phyloP scores from a whole-genome alignment of 139 green algal genomes.

The Asterochloris erici region DNA sequence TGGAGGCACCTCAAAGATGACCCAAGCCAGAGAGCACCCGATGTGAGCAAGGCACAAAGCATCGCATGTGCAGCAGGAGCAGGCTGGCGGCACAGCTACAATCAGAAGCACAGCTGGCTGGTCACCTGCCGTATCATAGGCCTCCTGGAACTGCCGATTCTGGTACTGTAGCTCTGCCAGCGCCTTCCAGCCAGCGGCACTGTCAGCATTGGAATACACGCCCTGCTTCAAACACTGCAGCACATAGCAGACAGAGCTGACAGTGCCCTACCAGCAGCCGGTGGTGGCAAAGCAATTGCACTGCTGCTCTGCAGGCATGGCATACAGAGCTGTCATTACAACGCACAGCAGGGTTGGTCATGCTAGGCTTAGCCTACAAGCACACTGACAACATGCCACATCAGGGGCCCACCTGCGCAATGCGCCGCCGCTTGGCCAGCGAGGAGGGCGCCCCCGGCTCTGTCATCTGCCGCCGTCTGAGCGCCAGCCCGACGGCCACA shows the following conservation, averaged over 20 bases:
- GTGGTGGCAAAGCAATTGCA: neutral
- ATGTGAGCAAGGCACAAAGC: no score
- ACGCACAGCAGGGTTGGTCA: neutral
- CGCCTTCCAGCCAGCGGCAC: slow-evolving; percentile 48
- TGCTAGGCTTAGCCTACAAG: no score
- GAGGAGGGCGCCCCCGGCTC: slow-evolving; percentile 22
- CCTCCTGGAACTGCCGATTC: slow-evolving; percentile 27
- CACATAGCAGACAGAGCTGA: neutral
- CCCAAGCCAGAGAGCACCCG: no score
- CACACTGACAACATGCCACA: no score
- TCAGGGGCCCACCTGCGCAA: slow-evolving; percentile 16
- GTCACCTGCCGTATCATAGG: slow-evolving; percentile 14
- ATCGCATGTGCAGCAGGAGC: no score
- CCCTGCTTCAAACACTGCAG: slow-evolving; percentile 30
- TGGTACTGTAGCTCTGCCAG: slow-evolving; percentile 62
- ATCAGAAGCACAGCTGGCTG: no score
- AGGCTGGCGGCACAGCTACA: no score
- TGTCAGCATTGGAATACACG: slow-evolving; percentile 28
- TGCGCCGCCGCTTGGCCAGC: slow-evolving; percentile 12
- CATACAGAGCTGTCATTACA: no score
- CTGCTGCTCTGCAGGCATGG: no score
- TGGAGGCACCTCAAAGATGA: no score
- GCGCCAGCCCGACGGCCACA: slow-evolving; percentile 48
- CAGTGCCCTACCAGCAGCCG: neutral
- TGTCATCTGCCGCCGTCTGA: slow-evolving; percentile 39